Evolutionary conservation across 495 filamentous ascomycete genomes (phyloP).

Genomic region (Podospora comata): DNA sequence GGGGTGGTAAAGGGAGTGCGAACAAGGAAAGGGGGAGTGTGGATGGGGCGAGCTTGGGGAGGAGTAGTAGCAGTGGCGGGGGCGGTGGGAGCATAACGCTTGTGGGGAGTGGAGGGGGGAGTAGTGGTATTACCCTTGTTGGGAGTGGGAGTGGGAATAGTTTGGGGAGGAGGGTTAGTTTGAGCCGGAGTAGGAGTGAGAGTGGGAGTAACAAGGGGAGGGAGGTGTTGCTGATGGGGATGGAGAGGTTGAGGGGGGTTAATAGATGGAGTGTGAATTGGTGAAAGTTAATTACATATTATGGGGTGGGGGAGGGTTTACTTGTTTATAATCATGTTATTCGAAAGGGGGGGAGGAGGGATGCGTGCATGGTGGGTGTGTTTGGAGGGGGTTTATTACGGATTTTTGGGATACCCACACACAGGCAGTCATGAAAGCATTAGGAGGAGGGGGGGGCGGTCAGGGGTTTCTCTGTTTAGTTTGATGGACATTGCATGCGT

Average conservation of each 20-base stretch:
- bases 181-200: neutral
- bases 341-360: neutral
- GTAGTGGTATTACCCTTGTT: neutral
- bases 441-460: no score
- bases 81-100: neutral
- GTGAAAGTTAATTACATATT: neutral
- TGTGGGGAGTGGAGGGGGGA: neutral
- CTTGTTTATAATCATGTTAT: neutral
- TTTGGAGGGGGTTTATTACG: no score
- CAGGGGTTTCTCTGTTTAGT: no score
- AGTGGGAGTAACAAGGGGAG: neutral
- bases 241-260: neutral
- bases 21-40: neutral
- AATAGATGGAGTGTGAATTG: neutral
- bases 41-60: neutral
- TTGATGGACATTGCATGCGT: no score
- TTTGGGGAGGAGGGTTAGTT: neutral
- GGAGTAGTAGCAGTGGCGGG: no score
- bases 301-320: neutral
- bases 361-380: neutral
- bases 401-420: no score
- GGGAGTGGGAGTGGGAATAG: neutral
- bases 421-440: no score
- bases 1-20: neutral
- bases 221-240: neutral